Conservation (phyloP, 2,329 filamentous ascomycete species). For the Microdochium paspali region DNA sequence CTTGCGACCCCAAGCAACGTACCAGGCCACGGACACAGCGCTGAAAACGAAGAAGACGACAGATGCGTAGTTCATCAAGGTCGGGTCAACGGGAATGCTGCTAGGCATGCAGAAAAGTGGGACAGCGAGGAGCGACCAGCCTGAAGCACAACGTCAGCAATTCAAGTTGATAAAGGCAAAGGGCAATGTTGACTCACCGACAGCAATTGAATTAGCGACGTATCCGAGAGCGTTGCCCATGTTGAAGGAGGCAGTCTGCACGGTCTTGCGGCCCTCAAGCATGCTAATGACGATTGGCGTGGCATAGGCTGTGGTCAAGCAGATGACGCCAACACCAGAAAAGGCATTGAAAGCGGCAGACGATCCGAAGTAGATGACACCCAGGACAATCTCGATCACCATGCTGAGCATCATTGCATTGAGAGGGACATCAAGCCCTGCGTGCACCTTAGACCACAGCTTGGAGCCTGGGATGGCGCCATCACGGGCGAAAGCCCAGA, state of each 20-base stretch:
- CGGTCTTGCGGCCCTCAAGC: slow-evolving; percentile 47
- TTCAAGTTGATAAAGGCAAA: slow-evolving; percentile 13
- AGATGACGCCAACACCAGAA: slow-evolving; percentile 61
- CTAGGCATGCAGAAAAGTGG: slow-evolving; percentile 69
- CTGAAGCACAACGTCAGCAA: slow-evolving; percentile 20
- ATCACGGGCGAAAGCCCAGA: slow-evolving; percentile 63
- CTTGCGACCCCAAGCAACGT: slow-evolving; percentile 59
- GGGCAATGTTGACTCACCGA: slow-evolving; percentile 39
- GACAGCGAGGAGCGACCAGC: slow-evolving; percentile 59
- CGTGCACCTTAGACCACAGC: slow-evolving; percentile 53
- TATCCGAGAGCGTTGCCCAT: slow-evolving; percentile 49
- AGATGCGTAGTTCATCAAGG: slow-evolving; percentile 63
- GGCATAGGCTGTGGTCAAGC: slow-evolving; percentile 58
- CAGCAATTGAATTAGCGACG: slow-evolving; percentile 53
- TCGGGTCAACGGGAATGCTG: slow-evolving; percentile 43
- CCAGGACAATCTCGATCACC: slow-evolving; percentile 53
- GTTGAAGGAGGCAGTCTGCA: slow-evolving; percentile 47
- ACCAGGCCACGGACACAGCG: slow-evolving; percentile 54
- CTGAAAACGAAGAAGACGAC: slow-evolving; percentile 64
- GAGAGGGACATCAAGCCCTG: slow-evolving; percentile 52
- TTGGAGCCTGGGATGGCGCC: slow-evolving; percentile 57
- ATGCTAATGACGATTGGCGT: slow-evolving; percentile 57
- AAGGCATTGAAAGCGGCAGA: slow-evolving; percentile 64
- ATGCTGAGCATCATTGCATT: slow-evolving; percentile 68
- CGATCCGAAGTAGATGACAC: slow-evolving; percentile 61